phyloP scores from a whole-genome alignment of 768 basidiomycete species.

The Auriscalpium microsporum region DNA sequence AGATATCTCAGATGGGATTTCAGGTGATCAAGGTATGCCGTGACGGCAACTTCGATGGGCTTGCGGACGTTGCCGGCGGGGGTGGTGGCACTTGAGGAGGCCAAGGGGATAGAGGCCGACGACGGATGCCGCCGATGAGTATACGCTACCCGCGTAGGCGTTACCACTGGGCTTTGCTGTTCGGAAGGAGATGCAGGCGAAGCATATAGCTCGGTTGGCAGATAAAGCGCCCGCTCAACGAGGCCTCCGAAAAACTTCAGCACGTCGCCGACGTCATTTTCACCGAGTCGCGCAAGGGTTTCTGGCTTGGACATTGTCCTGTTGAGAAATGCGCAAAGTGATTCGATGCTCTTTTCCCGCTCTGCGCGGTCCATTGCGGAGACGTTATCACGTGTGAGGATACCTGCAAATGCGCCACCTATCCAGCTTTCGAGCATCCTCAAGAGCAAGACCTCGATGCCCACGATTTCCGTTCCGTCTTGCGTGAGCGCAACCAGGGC shows the following conservation, averaged over 20 bases:
- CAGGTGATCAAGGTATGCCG: slow-evolving; percentile 58
- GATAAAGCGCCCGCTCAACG: slow-evolving; percentile 43
- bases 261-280: slow-evolving; percentile 46
- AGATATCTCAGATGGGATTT: slow-evolving; percentile 52
- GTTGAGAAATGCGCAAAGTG: slow-evolving; percentile 50
- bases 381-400: slow-evolving; percentile 24
- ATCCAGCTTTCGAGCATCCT: slow-evolving; percentile 58
- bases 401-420: slow-evolving; percentile 50
- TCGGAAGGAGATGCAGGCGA: slow-evolving; percentile 22
- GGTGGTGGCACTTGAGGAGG: slow-evolving; percentile 28
- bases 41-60: slow-evolving; percentile 55
- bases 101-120: slow-evolving; percentile 43
- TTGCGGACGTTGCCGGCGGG: slow-evolving; percentile 27
- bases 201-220: slow-evolving; percentile 13
- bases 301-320: slow-evolving; percentile 41
- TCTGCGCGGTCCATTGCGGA: slow-evolving; percentile 37
- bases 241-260: slow-evolving; percentile 53
- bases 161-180: slow-evolving; percentile 17
- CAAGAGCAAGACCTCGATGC: slow-evolving; percentile 53
- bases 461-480: slow-evolving; percentile 50
- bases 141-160: slow-evolving; percentile 20
- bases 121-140: slow-evolving; percentile 56
- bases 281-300: slow-evolving; percentile 51
- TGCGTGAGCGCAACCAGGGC: slow-evolving; percentile 58
- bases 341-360: slow-evolving; percentile 55